Percentiles rank a stretch among this genome's conserved stretches.
phyloP scores from a whole-genome alignment of 2,329 filamentous ascomycete genomes.

The Nakataea oryzae region DNA sequence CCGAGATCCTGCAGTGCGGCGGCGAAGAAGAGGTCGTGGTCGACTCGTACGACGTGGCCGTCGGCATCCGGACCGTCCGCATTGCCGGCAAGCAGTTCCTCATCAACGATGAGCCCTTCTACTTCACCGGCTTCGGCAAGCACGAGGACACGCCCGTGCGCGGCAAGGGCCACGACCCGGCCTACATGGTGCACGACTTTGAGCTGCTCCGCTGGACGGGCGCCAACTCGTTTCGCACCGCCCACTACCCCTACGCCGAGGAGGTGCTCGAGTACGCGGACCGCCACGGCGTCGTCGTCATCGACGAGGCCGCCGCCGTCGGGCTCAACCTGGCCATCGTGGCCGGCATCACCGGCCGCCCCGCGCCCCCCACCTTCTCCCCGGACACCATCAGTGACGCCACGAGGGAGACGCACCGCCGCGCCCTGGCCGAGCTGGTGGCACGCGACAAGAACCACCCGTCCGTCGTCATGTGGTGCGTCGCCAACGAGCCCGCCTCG shows the following conservation, averaged over 20 bases:
- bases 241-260: conserved; percentile 19
- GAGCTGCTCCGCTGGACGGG: conserved; percentile 17
- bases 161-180: conserved; percentile 17
- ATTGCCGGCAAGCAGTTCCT: conserved; percentile 13
- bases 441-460: conserved; percentile 61
- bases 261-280: conserved; percentile 19
- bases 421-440: conserved; percentile 31
- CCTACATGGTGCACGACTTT: conserved; percentile 20
- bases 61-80: conserved; percentile 13
- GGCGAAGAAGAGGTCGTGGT: conserved; percentile 2
- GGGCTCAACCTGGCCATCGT: conserved; percentile 13
- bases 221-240: conserved; percentile 20
- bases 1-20: conserved; percentile 7
- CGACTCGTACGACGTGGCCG: conserved; percentile 13
- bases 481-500: conserved; percentile 66
- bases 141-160: conserved; percentile 17
- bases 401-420: conserved; percentile 11
- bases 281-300: conserved; percentile 16
- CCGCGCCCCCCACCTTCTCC: conserved; percentile 8
- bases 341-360: conserved; percentile 6
- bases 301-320: conserved; percentile 17
- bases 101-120: conserved; percentile 17
- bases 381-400: conserved; percentile 10
- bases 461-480: conserved; percentile 60
- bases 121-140: conserved; percentile 19